Base-by-base conservation (phyloP, 805 yeast species). In the Wickerhamomyces silvicola region DNA sequence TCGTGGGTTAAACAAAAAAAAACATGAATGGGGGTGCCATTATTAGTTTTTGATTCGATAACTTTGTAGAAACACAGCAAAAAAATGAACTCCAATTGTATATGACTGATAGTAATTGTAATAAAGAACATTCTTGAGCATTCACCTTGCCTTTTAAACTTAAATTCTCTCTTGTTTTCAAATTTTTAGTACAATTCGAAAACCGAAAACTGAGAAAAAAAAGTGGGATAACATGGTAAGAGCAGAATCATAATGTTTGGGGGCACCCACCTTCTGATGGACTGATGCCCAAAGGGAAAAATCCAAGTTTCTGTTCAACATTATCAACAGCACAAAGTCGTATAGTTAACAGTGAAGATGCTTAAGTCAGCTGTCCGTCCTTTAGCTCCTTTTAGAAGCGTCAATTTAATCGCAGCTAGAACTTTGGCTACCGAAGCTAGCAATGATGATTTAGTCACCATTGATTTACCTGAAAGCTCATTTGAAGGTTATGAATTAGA, bases 401-500 rank as follows among this genome's bases (percentile, higher is more conserved):
- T 26, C 15, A 27, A 32, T n/a, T 35, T 38, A 18, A 22, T 28
- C 17, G 45, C 40, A n/a, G 32, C 38, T 34, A 49, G 56, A 42
- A 33, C 46, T 17, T 30, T 51, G 37, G 56, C 56, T 34, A 42
- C 53, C 18, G 50, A 46, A 35, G 48, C 43, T 14, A 36, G 35
- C 6, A 50, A 42, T 15, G 54, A 50, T 29, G 51, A 48, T 26
- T 25, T 56, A 22, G 59, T 67, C 35, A 56, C 60, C 30, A 72
- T 83, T 46, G 72, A 73, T 12, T 72, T 90, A 42, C 94, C 94
- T 41, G 87, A 78, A 32, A 60, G 73, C 35, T 79, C 95, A 7
- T 92, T 86, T 57, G 92, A 84, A 62, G 81, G 86, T 33, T 92
- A 87, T 70, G 68, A 80, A 64, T 59, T 92, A 45, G 81, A 75